phyloP scores from a whole-genome alignment of 169 alveolate genomes.

The Toxoplasma gondii region DNA sequence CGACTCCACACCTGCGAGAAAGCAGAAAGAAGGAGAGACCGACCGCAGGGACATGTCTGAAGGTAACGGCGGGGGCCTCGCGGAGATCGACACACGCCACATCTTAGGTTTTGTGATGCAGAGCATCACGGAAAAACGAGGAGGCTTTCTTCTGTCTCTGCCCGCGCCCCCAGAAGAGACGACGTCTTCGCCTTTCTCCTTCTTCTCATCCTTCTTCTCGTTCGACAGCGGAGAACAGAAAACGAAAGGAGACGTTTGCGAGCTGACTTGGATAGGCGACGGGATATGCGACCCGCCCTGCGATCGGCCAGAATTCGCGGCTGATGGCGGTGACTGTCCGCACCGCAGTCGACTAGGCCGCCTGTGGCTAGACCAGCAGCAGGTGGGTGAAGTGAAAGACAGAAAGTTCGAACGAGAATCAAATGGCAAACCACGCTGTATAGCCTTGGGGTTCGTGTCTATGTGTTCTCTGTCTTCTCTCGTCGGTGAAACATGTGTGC shows the following conservation, averaged over 20 bases:
- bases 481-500: neutral
- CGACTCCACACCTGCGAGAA: neutral
- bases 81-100: neutral
- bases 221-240: neutral
- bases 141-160: constrained; percentile 28
- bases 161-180: neutral
- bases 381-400: constrained; percentile 9
- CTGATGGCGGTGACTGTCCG: constrained; percentile 65
- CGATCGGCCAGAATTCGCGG: constrained; percentile 19
- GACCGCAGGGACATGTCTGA: too few species aligned
- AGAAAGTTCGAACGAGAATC: too few species aligned
- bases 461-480: neutral
- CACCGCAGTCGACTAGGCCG: constrained; percentile 51
- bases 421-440: neutral
- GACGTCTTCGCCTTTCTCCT: neutral
- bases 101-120: constrained; percentile 42
- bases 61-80: neutral
- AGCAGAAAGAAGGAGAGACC: neutral
- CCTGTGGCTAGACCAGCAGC: constrained; percentile 53
- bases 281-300: constrained; percentile 55
- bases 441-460: neutral
- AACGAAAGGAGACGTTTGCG: neutral
- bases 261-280: constrained; percentile 40
- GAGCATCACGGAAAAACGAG: constrained; percentile 37
- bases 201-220: neutral